Percentiles rank a stretch among this genome's conserved stretches.
These are phyloP conservation scores for Raffaelea arxii DNA, from an alignment of 2,329 filamentous ascomycete genomes.

Conservation along the genomic window DNA sequence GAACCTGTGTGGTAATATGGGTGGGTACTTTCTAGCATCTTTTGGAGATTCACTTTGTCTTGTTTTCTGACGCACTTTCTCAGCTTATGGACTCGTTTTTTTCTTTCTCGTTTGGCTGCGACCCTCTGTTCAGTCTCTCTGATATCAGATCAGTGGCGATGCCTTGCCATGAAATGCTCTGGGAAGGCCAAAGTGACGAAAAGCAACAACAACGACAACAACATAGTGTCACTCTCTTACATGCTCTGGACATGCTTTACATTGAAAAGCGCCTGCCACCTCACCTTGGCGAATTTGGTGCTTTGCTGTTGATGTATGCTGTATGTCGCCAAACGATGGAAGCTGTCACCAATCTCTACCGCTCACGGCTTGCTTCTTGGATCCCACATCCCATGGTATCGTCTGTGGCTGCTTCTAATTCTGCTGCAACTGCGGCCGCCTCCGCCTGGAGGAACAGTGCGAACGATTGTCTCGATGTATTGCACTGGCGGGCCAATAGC, in stretches of 20 bases:
- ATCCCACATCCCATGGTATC: not conserved
- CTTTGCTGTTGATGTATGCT: not conserved
- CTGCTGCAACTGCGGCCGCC: not conserved
- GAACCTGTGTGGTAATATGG: not conserved
- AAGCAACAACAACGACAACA: not conserved
- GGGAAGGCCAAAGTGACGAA: not conserved
- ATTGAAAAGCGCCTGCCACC: not conserved
- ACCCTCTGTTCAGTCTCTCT: not conserved
- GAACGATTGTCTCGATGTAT: conserved; percentile 1
- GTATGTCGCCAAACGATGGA: not conserved
- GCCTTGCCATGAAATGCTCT: not conserved
- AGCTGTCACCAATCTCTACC: not conserved
- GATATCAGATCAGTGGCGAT: not conserved
- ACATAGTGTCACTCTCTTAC: not conserved
- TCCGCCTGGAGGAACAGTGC: not conserved
- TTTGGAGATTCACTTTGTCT: not conserved
- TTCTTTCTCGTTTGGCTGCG: not conserved
- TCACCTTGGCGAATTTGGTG: not conserved
- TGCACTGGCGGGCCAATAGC: conserved; percentile 2
- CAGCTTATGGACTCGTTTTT: not conserved
- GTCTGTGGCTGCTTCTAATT: not conserved
- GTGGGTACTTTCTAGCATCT: not conserved
- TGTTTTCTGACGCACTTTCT: too few relatives aligned
- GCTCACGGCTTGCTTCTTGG: not conserved
- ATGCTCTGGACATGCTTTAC: not conserved